Base-by-base conservation (phyloP, 2,329 filamentous ascomycete species). In the Pseudopithomyces maydicus region DNA sequence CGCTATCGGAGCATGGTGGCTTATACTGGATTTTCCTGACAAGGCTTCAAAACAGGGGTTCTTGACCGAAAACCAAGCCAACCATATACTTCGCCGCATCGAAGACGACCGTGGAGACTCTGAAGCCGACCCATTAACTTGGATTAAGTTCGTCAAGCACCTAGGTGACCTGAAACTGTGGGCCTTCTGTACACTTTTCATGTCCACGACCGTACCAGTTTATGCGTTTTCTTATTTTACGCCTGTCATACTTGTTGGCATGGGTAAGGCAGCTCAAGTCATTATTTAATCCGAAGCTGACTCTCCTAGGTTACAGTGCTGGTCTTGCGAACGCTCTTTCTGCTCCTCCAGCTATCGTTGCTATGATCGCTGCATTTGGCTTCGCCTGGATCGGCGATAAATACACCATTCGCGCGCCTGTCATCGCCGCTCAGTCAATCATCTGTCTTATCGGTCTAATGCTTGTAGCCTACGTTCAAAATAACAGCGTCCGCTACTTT, bases 1-100 rank as follows among this genome's bases (percentile, higher is more conserved):
- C 10, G 68, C 67, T n/a, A 65, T 69, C 12, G 55, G 62, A 5
- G 65, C 64, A 8, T 65, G 65, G 58, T 66, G 66, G 43, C 57
- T 70, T 47, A 70, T 71, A 44, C 55, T 71, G 11, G 67, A 69
- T 36, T 72, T 70, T 26, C 68, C 69, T 1, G 68, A 69, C 46
- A 69, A 66, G 42, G 67, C 67, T 2, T 62, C 63, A 17, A 58
- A 17, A 17, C n/a, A 19, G 38, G 38, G n/a, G n/a, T 41, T 41
- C 38, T 19, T 41, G 38, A 41, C 14, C 5, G 38, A 41, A 41
- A 2, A n/a, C 14, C 14, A 41, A 19, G 14, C 14, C 10, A 17
- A 41, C n/a, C 19, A 10, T 10, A 15, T 41, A 15, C 14, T 41
- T 10, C n/a, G 38, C 12, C 47, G 67, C 17, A 63, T 72, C 4